Conservation (phyloP, 106 monocot species). For the Amphibolis antarctica region DNA sequence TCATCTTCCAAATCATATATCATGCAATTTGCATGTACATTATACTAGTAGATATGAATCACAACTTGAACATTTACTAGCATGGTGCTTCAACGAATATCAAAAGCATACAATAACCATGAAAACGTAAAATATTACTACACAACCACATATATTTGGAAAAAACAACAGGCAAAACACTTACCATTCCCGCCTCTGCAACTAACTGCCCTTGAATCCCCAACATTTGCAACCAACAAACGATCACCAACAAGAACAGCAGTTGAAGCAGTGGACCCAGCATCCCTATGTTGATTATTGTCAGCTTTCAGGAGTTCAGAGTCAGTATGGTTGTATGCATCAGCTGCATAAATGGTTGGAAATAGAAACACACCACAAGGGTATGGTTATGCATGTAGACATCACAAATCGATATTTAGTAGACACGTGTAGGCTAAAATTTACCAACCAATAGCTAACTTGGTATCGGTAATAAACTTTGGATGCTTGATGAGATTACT, state of each 20-base stretch:
- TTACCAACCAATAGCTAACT: constrained; percentile 7
- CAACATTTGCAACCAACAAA: constrained; percentile 25
- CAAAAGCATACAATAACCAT: not conserved
- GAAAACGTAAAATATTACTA: not conserved
- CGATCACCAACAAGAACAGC: constrained; percentile 26
- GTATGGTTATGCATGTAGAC: too few species aligned
- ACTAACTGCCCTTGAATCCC: constrained; percentile 24
- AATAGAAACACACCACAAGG: too few species aligned
- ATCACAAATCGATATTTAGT: not conserved
- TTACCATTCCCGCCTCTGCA: constrained; percentile 24
- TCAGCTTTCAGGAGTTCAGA: constrained; percentile 21
- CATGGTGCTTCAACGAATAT: too few species aligned
- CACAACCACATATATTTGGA: not conserved
- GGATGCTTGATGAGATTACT: constrained; percentile 26
- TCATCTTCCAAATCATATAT: too few species aligned
- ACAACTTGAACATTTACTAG: too few species aligned
- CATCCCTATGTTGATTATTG: constrained; percentile 21
- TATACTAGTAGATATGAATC: too few species aligned
- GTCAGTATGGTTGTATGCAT: constrained; percentile 24
- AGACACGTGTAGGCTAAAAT: not conserved
- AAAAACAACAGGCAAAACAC: not conserved
- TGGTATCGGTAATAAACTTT: constrained; percentile 22
- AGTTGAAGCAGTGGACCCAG: constrained; percentile 28
- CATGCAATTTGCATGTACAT: too few species aligned
- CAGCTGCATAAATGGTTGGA: constrained; percentile 5